phyloP scores from a whole-genome alignment of 2,329 filamentous ascomycete genomes.

The Talaromyces sp. region DNA sequence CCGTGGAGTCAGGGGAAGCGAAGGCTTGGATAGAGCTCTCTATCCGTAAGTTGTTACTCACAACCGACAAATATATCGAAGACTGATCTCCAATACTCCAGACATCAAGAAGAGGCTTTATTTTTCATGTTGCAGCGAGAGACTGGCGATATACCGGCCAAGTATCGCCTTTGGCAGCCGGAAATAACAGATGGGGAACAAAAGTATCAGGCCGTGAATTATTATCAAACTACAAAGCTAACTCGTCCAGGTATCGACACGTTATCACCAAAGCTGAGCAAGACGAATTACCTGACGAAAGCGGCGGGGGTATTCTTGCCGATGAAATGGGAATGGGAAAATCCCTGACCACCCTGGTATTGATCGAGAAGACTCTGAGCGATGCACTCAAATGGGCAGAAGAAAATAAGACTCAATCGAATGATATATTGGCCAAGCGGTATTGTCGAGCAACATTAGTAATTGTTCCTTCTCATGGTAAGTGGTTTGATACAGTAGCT shows the following conservation, averaged over 20 bases:
- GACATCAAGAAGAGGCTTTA: constrained; percentile 12
- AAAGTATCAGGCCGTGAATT: constrained; percentile 20
- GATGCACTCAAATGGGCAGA: constrained; percentile 38
- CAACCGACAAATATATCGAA: neutral
- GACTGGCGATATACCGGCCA: constrained; percentile 28
- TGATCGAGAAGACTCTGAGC: constrained; percentile 45
- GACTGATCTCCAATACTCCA: neutral
- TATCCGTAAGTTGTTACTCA: neutral
- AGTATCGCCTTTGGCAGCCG: constrained; percentile 29
- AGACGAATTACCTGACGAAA: constrained; percentile 24
- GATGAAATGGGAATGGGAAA: constrained; percentile 64
- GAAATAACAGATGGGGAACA: constrained; percentile 22
- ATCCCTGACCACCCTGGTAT: constrained; percentile 51
- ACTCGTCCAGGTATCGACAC: constrained; percentile 33
- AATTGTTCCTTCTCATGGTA: constrained; percentile 44
- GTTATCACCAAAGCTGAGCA: constrained; percentile 37
- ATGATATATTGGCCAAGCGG: neutral
- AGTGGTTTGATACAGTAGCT: constrained; percentile 18
- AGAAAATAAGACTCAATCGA: constrained; percentile 9
- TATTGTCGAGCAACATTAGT: constrained; percentile 44
- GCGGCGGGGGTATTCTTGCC: constrained; percentile 51
- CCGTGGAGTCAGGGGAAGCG: constrained; percentile 8
- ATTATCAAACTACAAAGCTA: neutral
- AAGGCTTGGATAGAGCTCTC: constrained; percentile 3
- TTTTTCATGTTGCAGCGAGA: constrained; percentile 18